Evolutionary conservation across 1,284 basidiomycete species (phyloP), one percentile per base, ranked within the genome.

Genomic region (Rhodotorula sp.): DNA sequence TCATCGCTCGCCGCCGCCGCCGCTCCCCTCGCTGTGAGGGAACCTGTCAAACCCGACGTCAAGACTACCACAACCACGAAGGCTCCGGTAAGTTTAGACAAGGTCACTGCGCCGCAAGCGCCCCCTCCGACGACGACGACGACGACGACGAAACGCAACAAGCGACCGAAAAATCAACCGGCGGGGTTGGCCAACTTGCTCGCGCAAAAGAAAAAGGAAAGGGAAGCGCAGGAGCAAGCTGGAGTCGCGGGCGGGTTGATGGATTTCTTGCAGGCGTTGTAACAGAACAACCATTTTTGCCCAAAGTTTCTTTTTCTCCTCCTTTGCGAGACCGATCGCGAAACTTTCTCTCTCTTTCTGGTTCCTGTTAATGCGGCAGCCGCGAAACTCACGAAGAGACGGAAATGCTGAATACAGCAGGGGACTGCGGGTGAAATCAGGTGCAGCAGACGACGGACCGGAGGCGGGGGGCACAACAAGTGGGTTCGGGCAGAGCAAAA

Each of bases 181-280:
- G 60, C 62, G 3, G 70, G 70, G 6, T 60, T 71, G 30, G 70
- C 70, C 0, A 63, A 68, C 29, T 29, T 71, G 24, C 64, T 71
- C 51, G 70, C 64, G 45, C 64, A 64, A 51, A 71, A 71, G 58
- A 67, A 67, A 60, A 45, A 65, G 45, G 70, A 71, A 33, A 26
- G 45, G 22, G 63, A 37, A 22, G 60, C 29, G 20, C 22, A 20
- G 24, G 53, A 29, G 26, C 10, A 22, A 26, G 44, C 42, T 3
- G 22, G 6, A 3, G 62, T 53, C 0, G 45, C 46, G 20, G 42
- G 49, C 4, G 66, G 66, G 17, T 62, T 71, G 60, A 56, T 62
- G 45, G 70, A 68, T 44, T 71, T 71, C 44, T 42, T 71, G 49
- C 66, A 71, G 29, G 70, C 63, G 22, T 20, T 71, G 54, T 71